Evolutionary conservation across 2,329 filamentous ascomycete genomes (phyloP).

Genomic region (Ascomycota sp.): DNA sequence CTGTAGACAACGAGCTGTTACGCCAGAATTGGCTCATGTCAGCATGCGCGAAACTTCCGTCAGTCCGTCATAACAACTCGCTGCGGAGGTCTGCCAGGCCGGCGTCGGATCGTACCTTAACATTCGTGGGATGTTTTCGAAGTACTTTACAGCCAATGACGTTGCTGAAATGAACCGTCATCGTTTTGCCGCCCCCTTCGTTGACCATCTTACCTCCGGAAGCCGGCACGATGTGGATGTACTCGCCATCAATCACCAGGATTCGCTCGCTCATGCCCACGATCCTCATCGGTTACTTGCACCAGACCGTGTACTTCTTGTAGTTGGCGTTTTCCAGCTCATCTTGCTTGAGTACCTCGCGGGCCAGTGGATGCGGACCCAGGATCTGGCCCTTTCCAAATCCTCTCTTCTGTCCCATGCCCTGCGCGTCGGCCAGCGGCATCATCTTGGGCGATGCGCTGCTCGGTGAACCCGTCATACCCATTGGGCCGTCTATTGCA

Average conservation of each 20-base stretch:
- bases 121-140: constrained; percentile 59
- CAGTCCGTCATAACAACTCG: not conserved
- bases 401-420: constrained; percentile 20
- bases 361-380: constrained; percentile 45
- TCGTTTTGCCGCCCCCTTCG: constrained; percentile 47
- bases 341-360: constrained; percentile 38
- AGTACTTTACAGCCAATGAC: constrained; percentile 69
- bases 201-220: constrained; percentile 44
- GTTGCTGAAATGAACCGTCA: constrained; percentile 64
- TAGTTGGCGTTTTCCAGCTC: constrained; percentile 39
- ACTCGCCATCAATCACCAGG: constrained; percentile 66
- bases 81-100: too few relatives aligned
- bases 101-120: constrained; percentile 35
- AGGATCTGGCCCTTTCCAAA: constrained; percentile 30
- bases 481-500: constrained; percentile 50
- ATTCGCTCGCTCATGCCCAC: constrained; percentile 56
- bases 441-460: constrained; percentile 49
- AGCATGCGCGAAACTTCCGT: not conserved
- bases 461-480: constrained; percentile 47
- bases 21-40: not conserved
- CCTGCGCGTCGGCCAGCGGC: constrained; percentile 23
- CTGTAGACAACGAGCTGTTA: constrained; percentile 49
- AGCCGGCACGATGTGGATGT: constrained; percentile 65
- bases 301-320: constrained; percentile 61
- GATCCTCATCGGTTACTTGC: constrained; percentile 67